Evolutionary conservation across 768 basidiomycete genomes (phyloP).

Genomic region (Calvatia gigantea): DNA sequence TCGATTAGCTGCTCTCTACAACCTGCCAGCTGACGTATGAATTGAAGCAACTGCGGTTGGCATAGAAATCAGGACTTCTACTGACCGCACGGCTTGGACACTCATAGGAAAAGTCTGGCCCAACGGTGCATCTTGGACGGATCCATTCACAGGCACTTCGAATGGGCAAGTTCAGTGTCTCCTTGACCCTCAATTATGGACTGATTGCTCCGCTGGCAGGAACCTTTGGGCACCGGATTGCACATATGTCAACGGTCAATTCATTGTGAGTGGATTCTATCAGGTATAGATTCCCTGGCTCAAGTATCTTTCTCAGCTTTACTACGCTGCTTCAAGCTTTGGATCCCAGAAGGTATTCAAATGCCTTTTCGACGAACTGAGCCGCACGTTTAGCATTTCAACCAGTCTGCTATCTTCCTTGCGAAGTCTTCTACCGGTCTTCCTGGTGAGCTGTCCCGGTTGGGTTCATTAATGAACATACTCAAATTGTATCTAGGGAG

Average conservation of each 20-base stretch:
- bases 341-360: conserved; percentile 42
- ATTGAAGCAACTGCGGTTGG: conserved; percentile 39
- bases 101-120: conserved; percentile 44
- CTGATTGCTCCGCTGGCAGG: conserved; percentile 15
- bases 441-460: conserved; percentile 27
- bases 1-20: not conserved
- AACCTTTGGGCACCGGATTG: conserved; percentile 39
- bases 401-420: conserved; percentile 49
- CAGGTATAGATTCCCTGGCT: not conserved
- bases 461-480: not conserved
- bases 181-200: not conserved
- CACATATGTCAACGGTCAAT: conserved; percentile 26
- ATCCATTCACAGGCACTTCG: conserved; percentile 42
- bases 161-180: conserved; percentile 32
- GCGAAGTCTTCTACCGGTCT: conserved; percentile 49
- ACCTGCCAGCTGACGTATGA: not conserved
- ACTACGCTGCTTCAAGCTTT: conserved; percentile 53
- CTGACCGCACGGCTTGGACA: conserved; percentile 45
- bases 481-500: conserved; percentile 23
- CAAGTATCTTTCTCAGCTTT: conserved; percentile 33
- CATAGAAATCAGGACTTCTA: conserved; percentile 47
- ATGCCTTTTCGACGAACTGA: not conserved
- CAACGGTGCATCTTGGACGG: conserved; percentile 47
- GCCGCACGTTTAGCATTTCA: not conserved
- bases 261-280: conserved; percentile 20